These are phyloP conservation scores for Fragaria ananassa DNA, from an alignment of 306 rosid species.

Conservation along the genomic window DNA sequence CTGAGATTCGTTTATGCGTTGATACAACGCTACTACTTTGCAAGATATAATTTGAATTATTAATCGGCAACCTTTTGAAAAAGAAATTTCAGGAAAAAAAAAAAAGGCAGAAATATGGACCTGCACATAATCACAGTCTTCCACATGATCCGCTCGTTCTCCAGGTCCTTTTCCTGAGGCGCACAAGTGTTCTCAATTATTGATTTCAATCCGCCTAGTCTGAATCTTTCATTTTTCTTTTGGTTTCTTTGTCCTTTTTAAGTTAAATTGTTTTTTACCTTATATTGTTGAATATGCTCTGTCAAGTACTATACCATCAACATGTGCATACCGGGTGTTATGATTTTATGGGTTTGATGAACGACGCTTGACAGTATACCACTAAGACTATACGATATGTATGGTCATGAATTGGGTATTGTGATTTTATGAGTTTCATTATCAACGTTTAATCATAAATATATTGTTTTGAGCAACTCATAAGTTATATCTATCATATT, in stretches of 20 bases:
- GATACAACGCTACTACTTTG: slow-evolving; percentile 21
- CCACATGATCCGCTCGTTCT: slow-evolving; percentile 11
- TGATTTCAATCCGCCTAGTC: background rate
- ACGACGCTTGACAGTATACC: background rate
- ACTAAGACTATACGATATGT: background rate
- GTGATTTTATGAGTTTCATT: too few species aligned
- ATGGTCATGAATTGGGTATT: background rate
- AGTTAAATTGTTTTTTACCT: background rate
- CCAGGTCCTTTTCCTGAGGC: background rate
- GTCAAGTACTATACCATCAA: background rate
- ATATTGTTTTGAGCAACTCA: background rate
- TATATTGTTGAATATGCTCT: background rate
- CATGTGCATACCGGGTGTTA: background rate
- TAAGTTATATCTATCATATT: too few species aligned
- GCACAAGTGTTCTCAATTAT: slow-evolving; percentile 9
- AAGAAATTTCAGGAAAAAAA: background rate
- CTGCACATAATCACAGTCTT: background rate
- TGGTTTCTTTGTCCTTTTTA: background rate
- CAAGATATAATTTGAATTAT: slow-evolving; percentile 15
- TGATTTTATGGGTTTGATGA: background rate
- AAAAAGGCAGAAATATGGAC: background rate
- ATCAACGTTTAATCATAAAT: background rate
- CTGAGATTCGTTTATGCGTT: slow-evolving; percentile 24
- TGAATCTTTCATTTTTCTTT: background rate
- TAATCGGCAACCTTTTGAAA: slow-evolving; percentile 8